Evolutionary conservation across 768 basidiomycete genomes (phyloP).

Genomic region (Xerocomellus amylosporus): DNA sequence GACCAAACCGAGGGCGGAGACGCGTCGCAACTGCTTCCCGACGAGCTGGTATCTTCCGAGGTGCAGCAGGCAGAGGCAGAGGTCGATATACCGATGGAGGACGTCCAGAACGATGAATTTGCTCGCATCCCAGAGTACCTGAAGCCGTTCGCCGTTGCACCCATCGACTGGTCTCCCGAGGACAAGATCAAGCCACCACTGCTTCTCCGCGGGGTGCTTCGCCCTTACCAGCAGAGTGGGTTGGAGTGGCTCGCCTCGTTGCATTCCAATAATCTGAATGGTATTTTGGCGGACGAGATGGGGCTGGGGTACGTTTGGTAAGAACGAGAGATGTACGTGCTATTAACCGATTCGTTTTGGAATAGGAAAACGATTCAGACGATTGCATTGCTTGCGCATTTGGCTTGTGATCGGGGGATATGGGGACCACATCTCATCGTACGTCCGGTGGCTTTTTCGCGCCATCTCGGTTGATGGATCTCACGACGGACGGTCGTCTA

Average conservation of each 20-base stretch:
- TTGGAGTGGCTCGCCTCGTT: slow-evolving; percentile 92
- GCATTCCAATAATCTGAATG: slow-evolving; percentile 76
- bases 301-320: slow-evolving; percentile 71
- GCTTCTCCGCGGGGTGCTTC: slow-evolving; percentile 80
- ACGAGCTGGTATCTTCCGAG: background rate
- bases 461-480: background rate
- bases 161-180: slow-evolving; percentile 63
- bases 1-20: background rate
- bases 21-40: background rate
- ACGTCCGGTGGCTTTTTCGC: slow-evolving; percentile 18
- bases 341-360: background rate
- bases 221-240: slow-evolving; percentile 92
- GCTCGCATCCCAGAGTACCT: slow-evolving; percentile 52
- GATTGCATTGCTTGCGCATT: slow-evolving; percentile 88
- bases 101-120: slow-evolving; percentile 35
- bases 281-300: slow-evolving; percentile 92
- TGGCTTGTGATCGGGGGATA: slow-evolving; percentile 86
- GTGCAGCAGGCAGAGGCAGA: slow-evolving; percentile 6
- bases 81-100: slow-evolving; percentile 35
- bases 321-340: background rate
- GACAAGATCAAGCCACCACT: slow-evolving; percentile 60
- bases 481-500: slow-evolving; percentile 23
- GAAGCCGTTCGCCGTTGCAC: slow-evolving; percentile 67
- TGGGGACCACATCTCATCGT: slow-evolving; percentile 92
- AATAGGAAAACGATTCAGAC: slow-evolving; percentile 93